Base-by-base conservation (phyloP, 2,329 filamentous ascomycete species). In the Neofusicoccum cordaticola region DNA sequence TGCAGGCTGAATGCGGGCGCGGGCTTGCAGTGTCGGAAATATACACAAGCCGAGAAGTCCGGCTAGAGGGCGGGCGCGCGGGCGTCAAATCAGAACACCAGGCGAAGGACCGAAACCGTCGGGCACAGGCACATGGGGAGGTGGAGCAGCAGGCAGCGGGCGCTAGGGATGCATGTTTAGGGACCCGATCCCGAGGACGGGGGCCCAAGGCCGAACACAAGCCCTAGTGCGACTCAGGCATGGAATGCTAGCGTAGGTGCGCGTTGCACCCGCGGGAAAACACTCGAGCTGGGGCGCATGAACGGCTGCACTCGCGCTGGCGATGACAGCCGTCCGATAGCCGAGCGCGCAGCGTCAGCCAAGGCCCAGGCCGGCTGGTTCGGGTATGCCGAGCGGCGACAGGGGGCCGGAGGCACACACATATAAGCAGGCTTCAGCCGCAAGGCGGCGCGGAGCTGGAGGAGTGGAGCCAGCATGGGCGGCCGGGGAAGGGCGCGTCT, bases 321-420 rank as follows among this genome's bases (percentile, higher is more conserved):
- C 27, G 27, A 31, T 7, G 27, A 31, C 27, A 35, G 41, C 57
- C 57, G 57, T 31, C 27, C 27, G 27, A 41, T 34, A 62, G 39
- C 48, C 41, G 50, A 50, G 37, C 22, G 17, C 37, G 34, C 13
- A 34, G 61, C 61, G 61, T 63, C 61, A 63, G 61, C 61, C 61
- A 56, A 63, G 61, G n/a, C 13, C 39, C 39, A 27, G 17, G 17
- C 12, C 44, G 44, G 44, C 45, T 60, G 22, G 47, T 19, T 45
- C 41, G 56, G 39, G 39, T 19, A 45, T 31, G 57, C 57, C 57
- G 57, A 61, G 57, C 44, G 60, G 47, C 47, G 60, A 62, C 47
- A 62, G 37, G 60, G 44, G 37, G 31, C 42, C 15, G 15, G n/a
- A n/a, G 42, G 42, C n/a, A 17, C 42, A 31, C 17, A 13, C 45